Conservation (phyloP, 176 grass and related monocot species). For the Pharus latifolius region DNA sequence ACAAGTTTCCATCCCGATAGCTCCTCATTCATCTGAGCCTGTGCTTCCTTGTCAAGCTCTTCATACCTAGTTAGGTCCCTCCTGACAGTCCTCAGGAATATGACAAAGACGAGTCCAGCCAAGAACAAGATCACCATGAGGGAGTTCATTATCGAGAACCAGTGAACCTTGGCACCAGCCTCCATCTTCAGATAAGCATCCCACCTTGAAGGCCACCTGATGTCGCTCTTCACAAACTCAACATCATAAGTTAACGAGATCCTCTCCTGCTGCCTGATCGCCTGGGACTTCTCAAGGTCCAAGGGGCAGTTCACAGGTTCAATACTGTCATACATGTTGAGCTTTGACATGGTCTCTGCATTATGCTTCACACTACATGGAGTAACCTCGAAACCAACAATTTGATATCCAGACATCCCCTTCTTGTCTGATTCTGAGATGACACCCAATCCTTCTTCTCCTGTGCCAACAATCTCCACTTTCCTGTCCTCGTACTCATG, state of each 20-base stretch:
- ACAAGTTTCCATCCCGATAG: no score
- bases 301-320: slow-evolving; percentile 26
- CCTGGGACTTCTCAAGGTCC: slow-evolving; percentile 36
- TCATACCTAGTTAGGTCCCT: slow-evolving; percentile 36
- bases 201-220: slow-evolving; percentile 41
- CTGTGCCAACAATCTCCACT: slow-evolving; percentile 26
- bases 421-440: slow-evolving; percentile 25
- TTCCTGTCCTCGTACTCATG: slow-evolving; percentile 33
- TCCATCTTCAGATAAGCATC: slow-evolving; percentile 37
- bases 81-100: slow-evolving; percentile 35
- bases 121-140: slow-evolving; percentile 47
- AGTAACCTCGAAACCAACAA: slow-evolving; percentile 41
- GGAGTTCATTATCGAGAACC: slow-evolving; percentile 46
- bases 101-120: slow-evolving; percentile 42
- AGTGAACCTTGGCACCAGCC: slow-evolving; percentile 34
- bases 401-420: slow-evolving; percentile 32
- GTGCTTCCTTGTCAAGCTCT: slow-evolving; percentile 30
- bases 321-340: slow-evolving; percentile 36
- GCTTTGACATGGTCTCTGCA: slow-evolving; percentile 21
- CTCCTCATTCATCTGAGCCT: slow-evolving; percentile 37
- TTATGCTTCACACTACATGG: slow-evolving; percentile 32
- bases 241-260: slow-evolving; percentile 39
- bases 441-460: slow-evolving; percentile 31
- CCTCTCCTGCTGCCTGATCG: slow-evolving; percentile 28
- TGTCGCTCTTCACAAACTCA: slow-evolving; percentile 33